Base-by-base conservation (phyloP, 2,329 filamentous ascomycete species). In the Colletotrichum sp. region DNA sequence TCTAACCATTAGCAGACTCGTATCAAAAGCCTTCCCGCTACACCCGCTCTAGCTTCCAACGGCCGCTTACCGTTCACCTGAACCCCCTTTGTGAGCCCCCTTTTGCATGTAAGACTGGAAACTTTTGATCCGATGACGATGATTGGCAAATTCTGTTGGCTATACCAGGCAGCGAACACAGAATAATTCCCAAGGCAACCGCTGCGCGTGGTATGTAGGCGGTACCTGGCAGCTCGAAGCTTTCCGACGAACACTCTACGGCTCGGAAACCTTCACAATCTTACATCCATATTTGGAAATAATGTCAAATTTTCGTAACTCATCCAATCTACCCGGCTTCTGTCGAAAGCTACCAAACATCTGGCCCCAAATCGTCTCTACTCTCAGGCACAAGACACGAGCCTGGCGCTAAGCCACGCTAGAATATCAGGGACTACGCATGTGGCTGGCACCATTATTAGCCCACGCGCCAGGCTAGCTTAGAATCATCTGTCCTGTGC, bases 391-490 rank as follows among this genome's bases (percentile, higher is more conserved):
- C 69, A 16, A 71, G 21, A 57, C 39, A 52, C 57, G 28, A 36
- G 8, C 26, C 34, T 49, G 24, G 21, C 36, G 32, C 63, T 36
- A 28, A 34, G 12, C 34, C 34, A 52, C 34, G 34, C 52, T 52
- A 44, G 15, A 36, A n/a, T 30, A 30, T 18, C 73, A 52, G 26
- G 70, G 69, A 72, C 15, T 21, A 68, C 55, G 57, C 62, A 44
- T 57, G 64, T 59, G 36, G 16, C 44, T 44, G 24, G 69, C 52
- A 60, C 63, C 72, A 75, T 62, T 69, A 24, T 73, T 68, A 73
- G 73, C 68, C 73, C 39, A 64, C 34, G 26, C 26, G 16, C 21
- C 34, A 52, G 18, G 13, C 73, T 73, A 73, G 44, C 44, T 55
- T 28, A 24, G 32, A 59, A 36, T 24, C n/a, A 62, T 49, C 28